Evolutionary conservation across 305 asterid species (phyloP).

Genomic region (Rubia peregrina): DNA sequence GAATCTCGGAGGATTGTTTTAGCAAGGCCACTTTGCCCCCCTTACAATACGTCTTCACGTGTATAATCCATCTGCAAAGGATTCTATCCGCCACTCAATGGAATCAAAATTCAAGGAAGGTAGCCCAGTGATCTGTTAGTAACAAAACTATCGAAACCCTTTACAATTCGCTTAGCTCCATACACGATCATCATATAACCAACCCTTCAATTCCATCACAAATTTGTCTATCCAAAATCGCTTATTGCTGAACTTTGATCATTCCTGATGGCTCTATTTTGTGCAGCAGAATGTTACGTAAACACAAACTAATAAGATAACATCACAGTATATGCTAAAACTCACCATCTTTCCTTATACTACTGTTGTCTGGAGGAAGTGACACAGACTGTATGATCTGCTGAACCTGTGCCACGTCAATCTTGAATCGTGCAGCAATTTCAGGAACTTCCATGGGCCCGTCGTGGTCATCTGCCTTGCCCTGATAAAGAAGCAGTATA

Average conservation of each 20-base stretch:
- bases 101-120: no score
- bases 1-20: no score
- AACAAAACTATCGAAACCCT: no score
- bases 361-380: slow-evolving; percentile 55
- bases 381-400: slow-evolving; percentile 56
- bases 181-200: no score
- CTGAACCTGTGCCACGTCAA: slow-evolving; percentile 55
- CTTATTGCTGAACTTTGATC: background rate
- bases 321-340: background rate
- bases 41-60: no score
- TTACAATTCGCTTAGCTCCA: no score
- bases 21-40: no score
- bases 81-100: no score
- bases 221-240: background rate
- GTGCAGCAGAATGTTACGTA: slow-evolving; percentile 8
- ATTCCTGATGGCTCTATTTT: background rate
- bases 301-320: background rate
- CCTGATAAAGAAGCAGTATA: slow-evolving; percentile 71
- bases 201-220: background rate
- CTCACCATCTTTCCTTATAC: slow-evolving; percentile 28
- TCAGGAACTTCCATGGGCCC: slow-evolving; percentile 55
- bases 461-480: slow-evolving; percentile 51
- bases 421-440: slow-evolving; percentile 50
- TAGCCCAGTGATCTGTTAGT: no score
- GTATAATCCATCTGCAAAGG: no score